Evolutionary conservation across 2,329 filamentous ascomycete species (phyloP), one percentile per base, ranked within the genome.

Genomic region (Xylariaceae sp.): DNA sequence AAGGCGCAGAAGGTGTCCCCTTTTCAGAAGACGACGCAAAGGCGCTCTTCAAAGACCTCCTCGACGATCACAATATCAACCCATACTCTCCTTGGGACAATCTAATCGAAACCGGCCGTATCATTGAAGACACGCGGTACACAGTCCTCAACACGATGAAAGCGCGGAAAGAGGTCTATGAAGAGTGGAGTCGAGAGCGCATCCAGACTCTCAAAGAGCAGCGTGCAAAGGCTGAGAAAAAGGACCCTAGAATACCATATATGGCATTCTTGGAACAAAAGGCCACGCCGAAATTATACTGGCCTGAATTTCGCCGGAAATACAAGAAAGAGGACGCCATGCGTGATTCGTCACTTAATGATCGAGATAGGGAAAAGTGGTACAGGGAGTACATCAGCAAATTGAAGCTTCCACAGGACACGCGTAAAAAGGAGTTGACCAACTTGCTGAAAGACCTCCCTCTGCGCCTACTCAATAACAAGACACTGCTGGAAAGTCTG

Each of bases 301-400:
- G 94, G 94, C 87, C 90, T 0, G 94, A 99, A 68, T 99, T 99
- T 72, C 90, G 89, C 63, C 80, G 94, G 33, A 99, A 97, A 67
- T 94, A 84, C 71, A 88, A 87, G 59, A 92, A 88, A 59, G 91
- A 96, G 58, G 71, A 81, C 0, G 81, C 86, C 47, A 91, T 99
- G 88, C 88, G 86, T 55, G 88, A 93, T 53, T 75, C 82, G 31
- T 81, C 78, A 46, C 75, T 92, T 19, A 73, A 76, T 33, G 90
- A 93, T 63, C 90, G 87, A 68, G 89, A 93, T 47, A 80, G 87
- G 33, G 90, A 95, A 66, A 91, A 88, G 71, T 76, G 83, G 47
- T 95, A 93, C 66, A 80, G 89, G 50, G 89, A 94, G 52, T 83
- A 90, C 63, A 76, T 90, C 58, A 79, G 74, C 55, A 76, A 86